Evolutionary conservation across 495 filamentous ascomycete species (phyloP).

Genomic region (Lepidopterella palustris): DNA sequence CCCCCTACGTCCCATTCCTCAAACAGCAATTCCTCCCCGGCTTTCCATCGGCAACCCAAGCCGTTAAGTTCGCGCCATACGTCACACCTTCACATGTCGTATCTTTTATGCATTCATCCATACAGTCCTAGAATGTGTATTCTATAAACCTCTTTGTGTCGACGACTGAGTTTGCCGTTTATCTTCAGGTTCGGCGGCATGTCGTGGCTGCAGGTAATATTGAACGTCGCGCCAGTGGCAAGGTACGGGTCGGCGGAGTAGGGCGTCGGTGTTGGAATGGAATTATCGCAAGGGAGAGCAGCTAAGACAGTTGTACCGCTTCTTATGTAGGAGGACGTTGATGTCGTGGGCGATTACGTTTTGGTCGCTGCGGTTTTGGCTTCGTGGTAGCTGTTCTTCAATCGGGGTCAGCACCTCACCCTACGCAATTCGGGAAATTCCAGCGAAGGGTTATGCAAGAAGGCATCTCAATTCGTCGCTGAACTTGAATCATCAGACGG

Average conservation of each 20-base stretch:
- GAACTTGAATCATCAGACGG: too few species aligned
- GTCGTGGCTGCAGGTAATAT: constrained; percentile 8
- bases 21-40: constrained; percentile 11
- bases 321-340: too few species aligned
- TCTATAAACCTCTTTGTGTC: neutral
- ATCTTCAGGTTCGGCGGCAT: neutral
- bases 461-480: too few species aligned
- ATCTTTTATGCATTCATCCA: constrained; percentile 1
- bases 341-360: too few species aligned
- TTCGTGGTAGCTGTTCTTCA: too few species aligned
- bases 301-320: constrained; percentile 9
- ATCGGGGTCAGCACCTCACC: too few species aligned
- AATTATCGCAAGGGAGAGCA: constrained; percentile 5
- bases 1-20: constrained; percentile 14
- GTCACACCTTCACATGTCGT: neutral
- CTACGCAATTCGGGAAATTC: too few species aligned
- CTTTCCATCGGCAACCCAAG: constrained; percentile 6
- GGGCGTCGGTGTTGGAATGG: neutral
- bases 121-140: constrained; percentile 6
- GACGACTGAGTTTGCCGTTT: neutral
- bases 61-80: constrained; percentile 9
- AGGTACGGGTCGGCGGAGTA: neutral
- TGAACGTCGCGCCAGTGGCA: constrained; percentile 8
- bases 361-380: too few species aligned
- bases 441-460: too few species aligned